Evolutionary conservation across 73 alveolate species (phyloP).

Genomic region (Paramecium tetraurelia): DNA sequence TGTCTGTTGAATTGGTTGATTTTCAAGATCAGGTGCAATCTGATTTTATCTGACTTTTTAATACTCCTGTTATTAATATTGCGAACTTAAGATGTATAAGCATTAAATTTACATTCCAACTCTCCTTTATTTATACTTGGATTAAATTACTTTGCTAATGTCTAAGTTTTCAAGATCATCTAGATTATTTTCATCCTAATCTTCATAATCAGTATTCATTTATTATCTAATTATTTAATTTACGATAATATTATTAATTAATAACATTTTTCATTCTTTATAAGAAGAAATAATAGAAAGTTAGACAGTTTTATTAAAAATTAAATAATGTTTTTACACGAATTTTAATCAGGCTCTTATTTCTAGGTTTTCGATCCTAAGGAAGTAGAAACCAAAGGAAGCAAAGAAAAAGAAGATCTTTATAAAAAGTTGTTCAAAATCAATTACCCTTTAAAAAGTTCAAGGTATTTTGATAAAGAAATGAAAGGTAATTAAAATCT

Average conservation of each 20-base stretch:
- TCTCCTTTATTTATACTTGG: conserved; percentile 1
- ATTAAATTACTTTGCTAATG: conserved; percentile 19
- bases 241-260: not conserved
- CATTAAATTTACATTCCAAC: not conserved
- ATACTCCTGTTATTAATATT: not conserved
- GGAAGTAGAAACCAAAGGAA: conserved; percentile 29
- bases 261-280: not conserved
- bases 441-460: conserved; percentile 21
- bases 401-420: conserved; percentile 45
- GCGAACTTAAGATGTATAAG: not conserved
- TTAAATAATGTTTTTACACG: conserved; percentile 1
- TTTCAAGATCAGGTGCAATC: not conserved
- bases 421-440: conserved; percentile 20
- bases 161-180: not conserved
- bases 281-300: not conserved
- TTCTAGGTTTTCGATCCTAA: conserved; percentile 34
- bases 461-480: conserved; percentile 47
- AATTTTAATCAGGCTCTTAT: conserved; percentile 18
- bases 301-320: not conserved
- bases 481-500: not conserved
- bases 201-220: not conserved
- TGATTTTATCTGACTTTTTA: not conserved
- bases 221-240: not conserved
- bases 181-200: not conserved
- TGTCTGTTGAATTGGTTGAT: not conserved